phyloP scores from a whole-genome alignment of 257 asterid genomes.

The Fraxinus americana region DNA sequence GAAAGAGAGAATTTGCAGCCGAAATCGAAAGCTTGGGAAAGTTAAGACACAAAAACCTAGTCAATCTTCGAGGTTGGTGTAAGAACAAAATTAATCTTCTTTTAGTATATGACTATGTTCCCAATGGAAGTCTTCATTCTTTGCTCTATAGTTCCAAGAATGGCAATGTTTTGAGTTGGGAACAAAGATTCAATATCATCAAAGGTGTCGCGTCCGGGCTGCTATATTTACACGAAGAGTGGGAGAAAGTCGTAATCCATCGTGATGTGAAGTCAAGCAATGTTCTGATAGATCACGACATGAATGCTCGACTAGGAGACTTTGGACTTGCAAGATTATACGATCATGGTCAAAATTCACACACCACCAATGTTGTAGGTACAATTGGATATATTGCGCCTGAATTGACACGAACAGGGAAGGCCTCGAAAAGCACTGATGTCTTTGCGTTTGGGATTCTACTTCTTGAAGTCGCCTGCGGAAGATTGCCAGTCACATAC shows the following conservation, averaged over 20 bases:
- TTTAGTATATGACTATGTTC: conserved; percentile 64
- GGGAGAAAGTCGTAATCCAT: conserved; percentile 81
- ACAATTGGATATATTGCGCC: conserved; percentile 90
- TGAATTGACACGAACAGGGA: conserved; percentile 60
- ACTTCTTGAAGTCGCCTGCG: conserved; percentile 75
- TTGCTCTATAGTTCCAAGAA: conserved; percentile 40
- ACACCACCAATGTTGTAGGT: conserved; percentile 75
- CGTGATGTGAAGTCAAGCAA: conserved; percentile 80
- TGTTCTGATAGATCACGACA: conserved; percentile 56
- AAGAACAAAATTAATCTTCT: conserved; percentile 64
- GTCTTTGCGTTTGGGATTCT: conserved; percentile 72
- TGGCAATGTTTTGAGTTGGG: conserved; percentile 45
- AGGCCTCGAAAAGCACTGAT: conserved; percentile 62
- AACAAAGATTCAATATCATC: conserved; percentile 58
- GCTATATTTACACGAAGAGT: conserved; percentile 74
- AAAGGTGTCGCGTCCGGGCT: conserved; percentile 73
- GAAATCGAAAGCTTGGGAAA: conserved; percentile 78
- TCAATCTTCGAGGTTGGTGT: conserved; percentile 88
- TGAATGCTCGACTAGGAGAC: conserved; percentile 71
- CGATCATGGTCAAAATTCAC: conserved; percentile 54
- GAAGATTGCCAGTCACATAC: conserved; percentile 49
- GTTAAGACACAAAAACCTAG: conserved; percentile 68
- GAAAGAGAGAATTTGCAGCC: conserved; percentile 77
- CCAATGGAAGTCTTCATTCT: conserved; percentile 75
- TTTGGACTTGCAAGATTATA: conserved; percentile 75